Percentiles rank a stretch among this genome's conserved stretches.
Evolutionary conservation across 176 grass and related monocot species (phyloP).

Genomic region (Triticum monococcum): DNA sequence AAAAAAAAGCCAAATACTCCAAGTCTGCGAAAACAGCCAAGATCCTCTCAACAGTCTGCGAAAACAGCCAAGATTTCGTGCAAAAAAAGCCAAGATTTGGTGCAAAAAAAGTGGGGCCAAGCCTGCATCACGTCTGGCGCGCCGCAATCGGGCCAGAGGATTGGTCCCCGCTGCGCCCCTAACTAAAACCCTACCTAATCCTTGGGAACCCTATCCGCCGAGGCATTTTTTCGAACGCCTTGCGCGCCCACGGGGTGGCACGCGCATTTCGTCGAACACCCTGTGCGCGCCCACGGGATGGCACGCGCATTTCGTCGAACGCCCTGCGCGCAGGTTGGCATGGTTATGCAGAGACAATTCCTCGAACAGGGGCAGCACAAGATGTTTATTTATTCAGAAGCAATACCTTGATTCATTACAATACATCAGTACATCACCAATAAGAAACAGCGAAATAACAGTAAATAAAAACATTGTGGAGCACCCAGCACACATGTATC

Average conservation of each 20-base stretch:
- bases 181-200: slow-evolving; percentile 36
- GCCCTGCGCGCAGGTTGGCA: background rate
- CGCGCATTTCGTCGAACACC: background rate
- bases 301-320: background rate
- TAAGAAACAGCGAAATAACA: background rate
- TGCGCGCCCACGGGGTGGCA: background rate
- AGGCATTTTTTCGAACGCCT: background rate
- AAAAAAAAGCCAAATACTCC: too few species aligned
- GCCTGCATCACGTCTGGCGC: background rate
- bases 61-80: background rate
- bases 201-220: background rate
- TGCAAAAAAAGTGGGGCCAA: background rate
- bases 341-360: background rate
- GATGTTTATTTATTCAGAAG: background rate
- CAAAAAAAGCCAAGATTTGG: background rate
- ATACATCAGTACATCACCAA: slow-evolving; percentile 11
- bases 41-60: too few species aligned
- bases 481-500: slow-evolving; percentile 4
- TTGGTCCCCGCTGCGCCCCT: background rate
- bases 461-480: background rate
- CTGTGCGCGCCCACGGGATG: background rate
- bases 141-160: background rate
- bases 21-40: background rate
- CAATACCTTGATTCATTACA: slow-evolving; percentile 3
- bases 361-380: background rate